Evolutionary conservation across 2,329 filamentous ascomycete genomes (phyloP), one percentile per base, ranked within the genome.

Genomic region (Sphaceloma murrayae): DNA sequence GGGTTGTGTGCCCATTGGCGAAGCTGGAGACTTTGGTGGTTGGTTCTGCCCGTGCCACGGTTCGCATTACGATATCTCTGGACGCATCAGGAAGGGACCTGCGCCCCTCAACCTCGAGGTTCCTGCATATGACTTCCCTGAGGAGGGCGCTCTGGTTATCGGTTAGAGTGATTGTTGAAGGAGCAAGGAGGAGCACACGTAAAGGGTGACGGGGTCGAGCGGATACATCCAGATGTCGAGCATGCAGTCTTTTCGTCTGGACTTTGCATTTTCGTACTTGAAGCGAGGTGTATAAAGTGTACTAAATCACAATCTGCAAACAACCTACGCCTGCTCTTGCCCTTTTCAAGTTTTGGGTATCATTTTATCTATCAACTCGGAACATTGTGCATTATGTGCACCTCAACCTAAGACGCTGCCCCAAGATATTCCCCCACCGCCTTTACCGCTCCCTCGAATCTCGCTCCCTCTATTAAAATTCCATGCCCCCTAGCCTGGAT

Each of bases 1-100:
- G 63, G 91, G 91, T 71, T 98, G 91, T 78, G 91, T 98, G 57
- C 91, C 91, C 63, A 98, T 98, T 61, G 91, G 93, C 62, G 91
- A 98, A 75, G 86, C 91, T 53, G 91, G 91, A 67, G 93, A 98
- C 70, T 98, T 74, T 62, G 91, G 91, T 65, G 91, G 91, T 64
- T 98, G 91, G 91, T 98, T 98, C 83, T 98, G 91, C 76, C 91
- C 91, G 54, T 98, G 91, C 84, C 91, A 98, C 78, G 91, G 91
- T 68, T 95, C 88, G 57, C 91, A 98, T 77, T 98, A 98, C 79
- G 91, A 98, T 67, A 96, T 98, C 67, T 96, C 88, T 53, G 91
- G 91, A 67, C 87, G 91, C 70, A 85, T 94, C 77, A 82, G 91
- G 74, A 95, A 85, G 78, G 91, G 91, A 55, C 91, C 91, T 52